Evolutionary conservation across 768 basidiomycete genomes (phyloP), one percentile per base, ranked within the genome.

Genomic region (Trichaptum fuscoviolaceum): DNA sequence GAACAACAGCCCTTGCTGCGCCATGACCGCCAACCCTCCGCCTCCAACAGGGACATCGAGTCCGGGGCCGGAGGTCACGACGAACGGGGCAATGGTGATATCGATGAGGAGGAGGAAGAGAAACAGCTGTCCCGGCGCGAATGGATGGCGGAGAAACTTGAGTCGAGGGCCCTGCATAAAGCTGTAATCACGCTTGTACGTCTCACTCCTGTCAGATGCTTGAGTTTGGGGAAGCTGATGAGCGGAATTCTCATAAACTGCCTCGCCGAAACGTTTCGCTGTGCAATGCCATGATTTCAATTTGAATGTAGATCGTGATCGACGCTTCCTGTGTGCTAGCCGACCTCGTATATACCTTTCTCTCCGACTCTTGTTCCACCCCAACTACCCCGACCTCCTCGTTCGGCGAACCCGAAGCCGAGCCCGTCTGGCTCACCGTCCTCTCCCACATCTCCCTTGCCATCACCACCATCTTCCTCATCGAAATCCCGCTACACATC

Each of bases 311-410:
- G 88, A 87, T 88, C 67, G 69, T 82, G 4, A 81, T 88, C 63
- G 92, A 94, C 75, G 87, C 87, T 8, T 69, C 70, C 2, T 90
- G 89, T 71, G 90, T 92, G n/a, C 82, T 93, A 35, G 79, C 83
- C 26, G 91, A 93, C 75, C 81, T 94, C 7, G 81, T 78, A 18
- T 91, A 88, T 71, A 85, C 84, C 24, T 85, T 93, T 67, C 83
- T 93, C 34, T 81, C 80, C 27, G 77, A 83, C 20, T 72, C 72
- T 18, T 92, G 91, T 71, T 74, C 75, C 9, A 77, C 80, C 2
- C 67, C 74, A 7, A 77, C 76, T 69, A 66, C 61, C 26, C 63
- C 67, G 4, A 27, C 17, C 20, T 69, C 71, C 3, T 27, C 94
- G 82, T 73, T 94, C 35, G 27, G 87, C 67, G 93, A 94, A 12